phyloP scores from a whole-genome alignment of 1,284 basidiomycete species.

The Naganishia sp. region DNA sequence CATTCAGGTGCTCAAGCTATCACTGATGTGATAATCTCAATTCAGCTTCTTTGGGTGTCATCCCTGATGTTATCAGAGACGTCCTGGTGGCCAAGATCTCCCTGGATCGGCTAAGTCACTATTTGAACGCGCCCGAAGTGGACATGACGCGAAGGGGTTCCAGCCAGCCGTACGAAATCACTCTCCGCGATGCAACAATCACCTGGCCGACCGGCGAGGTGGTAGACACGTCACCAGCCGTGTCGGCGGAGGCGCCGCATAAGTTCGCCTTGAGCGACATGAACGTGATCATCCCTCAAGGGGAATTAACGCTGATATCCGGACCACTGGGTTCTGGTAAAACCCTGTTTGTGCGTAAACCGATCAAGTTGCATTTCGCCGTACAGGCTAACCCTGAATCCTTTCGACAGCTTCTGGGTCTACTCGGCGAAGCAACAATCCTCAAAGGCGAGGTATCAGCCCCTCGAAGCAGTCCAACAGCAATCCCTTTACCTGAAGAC shows the following conservation, averaged over 20 bases:
- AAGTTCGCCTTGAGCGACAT: slow-evolving; percentile 42
- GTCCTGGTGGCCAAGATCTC: slow-evolving; percentile 45
- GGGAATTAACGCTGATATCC: slow-evolving; percentile 47
- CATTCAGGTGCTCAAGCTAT: neutral
- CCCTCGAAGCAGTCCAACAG: slow-evolving; percentile 40
- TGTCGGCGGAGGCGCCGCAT: neutral
- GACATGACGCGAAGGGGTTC: slow-evolving; percentile 12
- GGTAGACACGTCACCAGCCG: neutral
- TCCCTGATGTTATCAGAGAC: slow-evolving; percentile 42
- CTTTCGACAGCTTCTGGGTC: slow-evolving; percentile 41
- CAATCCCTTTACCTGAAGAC: slow-evolving; percentile 37
- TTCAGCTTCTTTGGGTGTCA: slow-evolving; percentile 38
- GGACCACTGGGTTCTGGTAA: slow-evolving; percentile 53
- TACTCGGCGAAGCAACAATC: slow-evolving; percentile 48
- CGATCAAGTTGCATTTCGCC: neutral
- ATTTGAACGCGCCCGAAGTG: slow-evolving; percentile 36
- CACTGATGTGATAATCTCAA: neutral
- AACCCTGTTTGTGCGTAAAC: slow-evolving; percentile 46
- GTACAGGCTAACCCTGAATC: slow-evolving; percentile 12
- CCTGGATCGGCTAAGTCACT: slow-evolving; percentile 43
- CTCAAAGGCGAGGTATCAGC: slow-evolving; percentile 38
- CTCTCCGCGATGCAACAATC: slow-evolving; percentile 41
- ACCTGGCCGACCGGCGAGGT: slow-evolving; percentile 42
- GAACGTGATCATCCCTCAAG: slow-evolving; percentile 41
- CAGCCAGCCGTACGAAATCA: slow-evolving; percentile 34